Evolutionary conservation across 805 yeast genomes (phyloP).

Genomic region (Candida schatavii): DNA sequence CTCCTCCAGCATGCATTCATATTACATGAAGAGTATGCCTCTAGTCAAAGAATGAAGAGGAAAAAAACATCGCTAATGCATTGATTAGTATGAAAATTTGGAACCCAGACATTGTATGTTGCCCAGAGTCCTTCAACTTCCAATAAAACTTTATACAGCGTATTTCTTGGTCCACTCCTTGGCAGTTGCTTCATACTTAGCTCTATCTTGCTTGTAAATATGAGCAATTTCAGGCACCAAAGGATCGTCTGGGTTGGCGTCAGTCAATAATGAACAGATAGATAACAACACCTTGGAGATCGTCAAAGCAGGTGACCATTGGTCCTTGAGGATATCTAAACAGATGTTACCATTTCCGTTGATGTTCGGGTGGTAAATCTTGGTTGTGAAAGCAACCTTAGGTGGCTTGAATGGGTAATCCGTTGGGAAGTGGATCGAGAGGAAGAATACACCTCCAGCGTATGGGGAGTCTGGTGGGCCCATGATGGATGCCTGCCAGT

Average conservation of each 20-base stretch:
- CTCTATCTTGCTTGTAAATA: constrained; percentile 88
- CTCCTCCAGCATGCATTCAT: too few species aligned
- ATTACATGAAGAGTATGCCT: too few species aligned
- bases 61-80: not conserved
- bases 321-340: constrained; percentile 93
- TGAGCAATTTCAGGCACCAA: constrained; percentile 98
- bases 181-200: constrained; percentile 94
- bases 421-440: constrained; percentile 96
- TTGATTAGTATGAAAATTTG: not conserved
- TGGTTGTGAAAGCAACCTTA: constrained; percentile 81
- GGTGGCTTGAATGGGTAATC: constrained; percentile 99
- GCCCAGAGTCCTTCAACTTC: too few species aligned
- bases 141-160: constrained; percentile 79
- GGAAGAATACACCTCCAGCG: constrained; percentile 91
- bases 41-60: too few species aligned
- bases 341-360: constrained; percentile 95
- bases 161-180: constrained; percentile 98
- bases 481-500: constrained; percentile 99
- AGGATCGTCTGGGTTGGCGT: constrained; percentile 99
- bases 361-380: constrained; percentile 96
- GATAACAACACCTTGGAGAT: constrained; percentile 93
- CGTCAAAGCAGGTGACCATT: constrained; percentile 98
- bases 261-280: constrained; percentile 92
- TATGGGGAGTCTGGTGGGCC: constrained; percentile 95
- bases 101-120: not conserved